Conservation (phyloP, 768 basidiomycete genomes). For the Exidia glandulosa region DNA sequence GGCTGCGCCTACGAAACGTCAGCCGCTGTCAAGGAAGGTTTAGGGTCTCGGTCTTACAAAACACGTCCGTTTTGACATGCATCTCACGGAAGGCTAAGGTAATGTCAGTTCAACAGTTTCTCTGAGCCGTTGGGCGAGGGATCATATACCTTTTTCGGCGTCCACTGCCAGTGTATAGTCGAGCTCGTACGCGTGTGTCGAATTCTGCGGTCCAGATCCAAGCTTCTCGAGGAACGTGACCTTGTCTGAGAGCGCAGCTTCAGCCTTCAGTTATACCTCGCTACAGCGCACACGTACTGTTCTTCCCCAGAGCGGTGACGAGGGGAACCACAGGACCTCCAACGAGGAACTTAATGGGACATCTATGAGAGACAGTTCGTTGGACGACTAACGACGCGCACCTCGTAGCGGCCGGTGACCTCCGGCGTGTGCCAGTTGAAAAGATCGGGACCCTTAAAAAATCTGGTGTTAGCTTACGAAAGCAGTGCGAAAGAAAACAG, state of each 20-base stretch:
- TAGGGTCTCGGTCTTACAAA: constrained; percentile 30
- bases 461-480: no score
- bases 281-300: constrained; percentile 22
- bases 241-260: constrained; percentile 30
- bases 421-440: constrained; percentile 54
- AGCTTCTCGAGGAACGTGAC: constrained; percentile 69
- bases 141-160: constrained; percentile 18
- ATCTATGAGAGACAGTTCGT: neutral
- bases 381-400: constrained; percentile 17
- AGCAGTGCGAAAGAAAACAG: no score
- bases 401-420: constrained; percentile 63
- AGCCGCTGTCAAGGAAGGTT: neutral
- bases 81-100: constrained; percentile 74
- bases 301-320: constrained; percentile 65
- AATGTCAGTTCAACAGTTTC: no score
- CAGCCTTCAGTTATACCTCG: neutral
- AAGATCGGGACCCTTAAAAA: constrained; percentile 25
- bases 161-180: constrained; percentile 46
- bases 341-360: constrained; percentile 28
- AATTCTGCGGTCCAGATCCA: constrained; percentile 47
- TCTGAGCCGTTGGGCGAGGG: no score
- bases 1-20: constrained; percentile 27
- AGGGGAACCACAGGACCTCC: constrained; percentile 60
- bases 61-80: constrained; percentile 69
- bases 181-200: constrained; percentile 71